Percentiles rank a stretch among this genome's conserved stretches.
Conservation (phyloP, 805 yeast genomes). For the Wickerhamomyces queroliae region DNA sequence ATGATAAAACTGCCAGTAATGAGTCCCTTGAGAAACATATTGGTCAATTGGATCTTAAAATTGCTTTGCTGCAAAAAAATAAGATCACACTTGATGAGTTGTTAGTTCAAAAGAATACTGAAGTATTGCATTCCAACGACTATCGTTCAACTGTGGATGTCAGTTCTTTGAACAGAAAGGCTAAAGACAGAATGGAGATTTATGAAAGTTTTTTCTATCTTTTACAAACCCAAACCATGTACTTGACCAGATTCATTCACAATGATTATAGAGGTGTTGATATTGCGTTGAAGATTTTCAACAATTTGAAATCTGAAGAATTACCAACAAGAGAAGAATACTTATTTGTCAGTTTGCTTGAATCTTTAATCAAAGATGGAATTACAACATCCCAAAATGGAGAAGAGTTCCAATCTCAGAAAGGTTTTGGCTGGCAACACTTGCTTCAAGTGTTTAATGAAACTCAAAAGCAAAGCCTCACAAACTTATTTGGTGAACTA, state of each 20-base stretch:
- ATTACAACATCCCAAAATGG: slow-evolving; percentile 26
- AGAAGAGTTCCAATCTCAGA: slow-evolving; percentile 16
- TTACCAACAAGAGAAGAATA: slow-evolving; percentile 23
- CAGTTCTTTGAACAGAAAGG: slow-evolving; percentile 22
- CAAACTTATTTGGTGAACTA: slow-evolving; percentile 30
- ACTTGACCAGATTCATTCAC: slow-evolving; percentile 53
- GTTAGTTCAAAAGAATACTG: slow-evolving; percentile 31
- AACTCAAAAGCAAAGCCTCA: slow-evolving; percentile 28
- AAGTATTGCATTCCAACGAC: not conserved
- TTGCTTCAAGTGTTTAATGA: slow-evolving; percentile 33
- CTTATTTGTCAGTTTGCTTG: slow-evolving; percentile 16
- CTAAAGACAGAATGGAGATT: slow-evolving; percentile 50
- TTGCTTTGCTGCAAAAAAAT: slow-evolving; percentile 72
- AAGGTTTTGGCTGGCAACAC: slow-evolving; percentile 35
- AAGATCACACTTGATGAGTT: slow-evolving; percentile 75
- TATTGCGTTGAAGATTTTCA: slow-evolving; percentile 20
- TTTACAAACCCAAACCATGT: slow-evolving; percentile 76
- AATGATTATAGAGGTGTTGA: slow-evolving; percentile 24
- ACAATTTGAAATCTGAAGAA: slow-evolving; percentile 19
- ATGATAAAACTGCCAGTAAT: slow-evolving; percentile 62
- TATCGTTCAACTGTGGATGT: slow-evolving; percentile 17
- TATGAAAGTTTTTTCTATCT: slow-evolving; percentile 78
- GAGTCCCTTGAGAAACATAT: slow-evolving; percentile 69
- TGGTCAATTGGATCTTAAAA: slow-evolving; percentile 71
- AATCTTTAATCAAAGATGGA: slow-evolving; percentile 28